Percentiles rank a stretch among this genome's conserved stretches.
phyloP scores from a whole-genome alignment of 176 grass and related monocot genomes.

The Puccinellia tenuiflora region DNA sequence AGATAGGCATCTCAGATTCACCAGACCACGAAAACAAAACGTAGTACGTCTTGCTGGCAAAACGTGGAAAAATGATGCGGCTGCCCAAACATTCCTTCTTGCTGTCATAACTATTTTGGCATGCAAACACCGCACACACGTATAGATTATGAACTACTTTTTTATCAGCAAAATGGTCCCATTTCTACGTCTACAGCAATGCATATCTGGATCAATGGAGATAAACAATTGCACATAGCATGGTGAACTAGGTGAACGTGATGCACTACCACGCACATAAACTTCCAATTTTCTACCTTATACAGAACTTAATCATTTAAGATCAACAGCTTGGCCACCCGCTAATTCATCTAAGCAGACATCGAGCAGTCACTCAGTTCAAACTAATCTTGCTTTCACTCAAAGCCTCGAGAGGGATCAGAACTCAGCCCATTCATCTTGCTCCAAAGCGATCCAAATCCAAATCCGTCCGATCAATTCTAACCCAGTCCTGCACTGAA shows the following conservation, averaged over 20 bases:
- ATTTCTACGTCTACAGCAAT: not conserved
- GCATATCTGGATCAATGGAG: not conserved
- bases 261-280: not conserved
- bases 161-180: not conserved
- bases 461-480: not conserved
- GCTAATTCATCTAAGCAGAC: not conserved
- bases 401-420: not conserved
- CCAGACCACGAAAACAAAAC: not conserved
- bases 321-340: not conserved
- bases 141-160: not conserved
- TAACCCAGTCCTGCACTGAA: not conserved
- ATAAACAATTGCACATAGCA: not conserved
- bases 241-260: not conserved
- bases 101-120: not conserved
- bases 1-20: not conserved
- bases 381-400: not conserved
- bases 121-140: not conserved
- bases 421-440: slow-evolving; percentile 4
- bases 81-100: not conserved
- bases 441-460: not conserved
- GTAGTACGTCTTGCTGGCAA: not conserved
- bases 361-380: not conserved
- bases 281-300: not conserved
- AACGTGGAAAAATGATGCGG: not conserved
- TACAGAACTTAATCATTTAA: not conserved